These are phyloP conservation scores for Cylindrotheca closterium DNA, from an alignment of 108 stramenopile genomes.

Conservation along the genomic window DNA sequence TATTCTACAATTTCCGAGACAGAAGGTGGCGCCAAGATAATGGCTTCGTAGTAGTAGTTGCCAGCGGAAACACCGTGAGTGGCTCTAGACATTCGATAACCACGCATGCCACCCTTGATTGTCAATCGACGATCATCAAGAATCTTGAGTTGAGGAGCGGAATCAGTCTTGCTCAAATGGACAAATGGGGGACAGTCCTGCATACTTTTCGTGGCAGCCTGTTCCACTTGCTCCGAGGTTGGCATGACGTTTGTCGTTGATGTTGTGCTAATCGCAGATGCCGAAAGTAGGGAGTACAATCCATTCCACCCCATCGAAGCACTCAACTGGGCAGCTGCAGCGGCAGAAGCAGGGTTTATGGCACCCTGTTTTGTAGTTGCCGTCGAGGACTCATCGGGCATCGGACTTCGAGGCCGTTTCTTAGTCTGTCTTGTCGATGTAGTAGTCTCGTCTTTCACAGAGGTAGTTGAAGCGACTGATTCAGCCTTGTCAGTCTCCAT, in stretches of 20 bases:
- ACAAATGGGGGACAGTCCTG: conserved; percentile 78
- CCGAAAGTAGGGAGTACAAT: conserved; percentile 21
- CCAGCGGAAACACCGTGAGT: conserved; percentile 65
- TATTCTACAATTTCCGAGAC: conserved; percentile 30
- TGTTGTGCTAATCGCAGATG: conserved; percentile 8
- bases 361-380: background rate
- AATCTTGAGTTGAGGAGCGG: conserved; percentile 77
- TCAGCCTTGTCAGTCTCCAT: background rate
- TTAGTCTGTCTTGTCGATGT: conserved; percentile 1
- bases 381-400: conserved; percentile 1
- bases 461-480: background rate
- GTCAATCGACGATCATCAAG: conserved; percentile 42
- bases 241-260: conserved; percentile 38
- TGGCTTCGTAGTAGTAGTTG: conserved; percentile 68
- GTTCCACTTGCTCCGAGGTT: conserved; percentile 49
- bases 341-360: conserved; percentile 28
- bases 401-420: conserved; percentile 35
- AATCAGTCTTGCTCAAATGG: conserved; percentile 66
- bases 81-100: conserved; percentile 89
- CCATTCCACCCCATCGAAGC: conserved; percentile 35
- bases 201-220: conserved; percentile 44
- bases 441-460: background rate
- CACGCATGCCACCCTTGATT: conserved; percentile 61
- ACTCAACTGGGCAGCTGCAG: conserved; percentile 33
- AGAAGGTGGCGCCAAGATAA: conserved; percentile 41